Evolutionary conservation across 768 basidiomycete genomes (phyloP).

Genomic region (Leccinellum rugosiceps): DNA sequence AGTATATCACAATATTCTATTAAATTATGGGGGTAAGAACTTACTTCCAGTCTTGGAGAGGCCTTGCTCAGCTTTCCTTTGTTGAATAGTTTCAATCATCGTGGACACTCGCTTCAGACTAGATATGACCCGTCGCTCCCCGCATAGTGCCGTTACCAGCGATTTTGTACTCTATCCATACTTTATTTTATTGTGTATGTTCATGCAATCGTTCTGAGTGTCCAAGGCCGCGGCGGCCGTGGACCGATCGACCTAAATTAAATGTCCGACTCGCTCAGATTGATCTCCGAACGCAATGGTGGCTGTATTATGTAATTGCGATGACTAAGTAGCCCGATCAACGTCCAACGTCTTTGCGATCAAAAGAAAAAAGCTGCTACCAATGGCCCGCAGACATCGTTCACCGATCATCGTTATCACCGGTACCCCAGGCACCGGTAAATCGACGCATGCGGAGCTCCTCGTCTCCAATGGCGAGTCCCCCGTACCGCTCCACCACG

Average conservation of each 20-base stretch:
- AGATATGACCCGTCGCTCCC: background rate
- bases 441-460: slow-evolving; percentile 89
- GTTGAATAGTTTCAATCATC: background rate
- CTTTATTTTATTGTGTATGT: background rate
- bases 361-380: background rate
- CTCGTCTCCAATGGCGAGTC: slow-evolving; percentile 59
- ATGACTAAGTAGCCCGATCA: background rate
- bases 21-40: background rate
- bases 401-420: slow-evolving; percentile 80
- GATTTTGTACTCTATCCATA: background rate
- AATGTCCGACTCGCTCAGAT: too few species aligned
- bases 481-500: slow-evolving; percentile 65
- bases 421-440: slow-evolving; percentile 94
- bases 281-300: too few species aligned
- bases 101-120: background rate
- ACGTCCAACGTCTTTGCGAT: background rate
- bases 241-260: too few species aligned
- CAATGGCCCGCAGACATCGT: slow-evolving; percentile 11
- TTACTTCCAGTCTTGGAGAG: background rate
- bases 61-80: background rate
- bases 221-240: too few species aligned
- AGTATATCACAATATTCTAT: background rate
- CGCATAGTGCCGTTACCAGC: too few species aligned
- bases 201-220: too few species aligned
- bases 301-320: background rate